Conservation (phyloP, 1,284 basidiomycete species). For the Flammula alnicola region DNA sequence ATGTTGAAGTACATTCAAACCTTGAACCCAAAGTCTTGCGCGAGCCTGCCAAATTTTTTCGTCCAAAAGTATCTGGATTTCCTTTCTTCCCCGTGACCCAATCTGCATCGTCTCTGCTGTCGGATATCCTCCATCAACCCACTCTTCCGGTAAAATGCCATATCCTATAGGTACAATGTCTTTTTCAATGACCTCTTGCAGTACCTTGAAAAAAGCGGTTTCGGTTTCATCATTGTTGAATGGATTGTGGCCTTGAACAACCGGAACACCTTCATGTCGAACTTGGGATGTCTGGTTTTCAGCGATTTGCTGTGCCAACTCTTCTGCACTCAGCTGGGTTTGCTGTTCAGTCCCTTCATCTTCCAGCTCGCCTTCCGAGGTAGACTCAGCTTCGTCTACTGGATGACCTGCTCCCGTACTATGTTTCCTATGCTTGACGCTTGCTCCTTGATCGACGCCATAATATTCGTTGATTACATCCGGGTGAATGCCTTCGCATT, state of each 20-base stretch:
- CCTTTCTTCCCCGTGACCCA: background rate
- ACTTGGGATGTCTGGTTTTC: background rate
- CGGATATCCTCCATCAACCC: background rate
- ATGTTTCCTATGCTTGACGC: background rate
- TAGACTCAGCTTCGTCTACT: background rate
- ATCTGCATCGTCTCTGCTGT: background rate
- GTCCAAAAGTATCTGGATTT: background rate
- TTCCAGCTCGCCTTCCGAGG: background rate
- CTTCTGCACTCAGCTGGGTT: background rate
- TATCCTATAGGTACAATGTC: background rate
- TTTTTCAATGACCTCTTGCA: background rate
- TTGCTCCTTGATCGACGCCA: background rate
- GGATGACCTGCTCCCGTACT: background rate
- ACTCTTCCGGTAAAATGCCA: background rate
- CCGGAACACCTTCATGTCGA: conserved; percentile 7
- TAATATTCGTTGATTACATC: conserved; percentile 4
- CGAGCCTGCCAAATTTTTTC: background rate
- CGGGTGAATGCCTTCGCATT: background rate
- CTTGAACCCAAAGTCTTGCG: conserved; percentile 1
- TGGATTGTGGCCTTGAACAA: background rate
- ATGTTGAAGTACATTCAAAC: background rate
- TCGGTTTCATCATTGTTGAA: background rate
- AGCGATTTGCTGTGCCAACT: background rate
- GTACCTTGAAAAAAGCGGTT: background rate
- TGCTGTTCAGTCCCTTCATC: background rate